phyloP scores from a whole-genome alignment of 2,329 filamentous ascomycete genomes.

The Fusarium sp. region DNA sequence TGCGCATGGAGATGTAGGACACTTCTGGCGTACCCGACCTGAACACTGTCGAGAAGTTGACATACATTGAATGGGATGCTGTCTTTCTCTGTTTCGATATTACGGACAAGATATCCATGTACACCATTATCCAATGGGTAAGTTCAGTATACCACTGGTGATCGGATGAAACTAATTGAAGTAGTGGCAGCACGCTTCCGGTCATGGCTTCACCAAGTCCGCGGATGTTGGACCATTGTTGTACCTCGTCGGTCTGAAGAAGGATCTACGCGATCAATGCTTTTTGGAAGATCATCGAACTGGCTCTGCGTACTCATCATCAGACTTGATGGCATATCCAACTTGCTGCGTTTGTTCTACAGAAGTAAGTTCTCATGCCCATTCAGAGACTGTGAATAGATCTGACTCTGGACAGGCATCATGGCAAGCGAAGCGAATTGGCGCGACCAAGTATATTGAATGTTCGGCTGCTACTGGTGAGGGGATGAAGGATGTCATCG shows the following conservation, averaged over 20 bases:
- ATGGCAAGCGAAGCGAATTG: slow-evolving; percentile 48
- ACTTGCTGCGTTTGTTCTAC: slow-evolving; percentile 48
- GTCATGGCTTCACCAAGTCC: slow-evolving; percentile 42
- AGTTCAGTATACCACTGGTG: background rate
- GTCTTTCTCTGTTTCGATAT: slow-evolving; percentile 56
- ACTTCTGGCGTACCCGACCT: slow-evolving; percentile 54
- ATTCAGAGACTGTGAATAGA: fast-evolving
- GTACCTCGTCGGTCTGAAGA: slow-evolving; percentile 52
- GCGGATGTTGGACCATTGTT: slow-evolving; percentile 40
- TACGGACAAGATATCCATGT: slow-evolving; percentile 48
- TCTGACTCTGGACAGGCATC: slow-evolving; percentile 41
- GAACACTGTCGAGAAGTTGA: slow-evolving; percentile 48
- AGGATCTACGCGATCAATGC: slow-evolving; percentile 45
- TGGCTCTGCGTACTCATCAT: slow-evolving; percentile 4
- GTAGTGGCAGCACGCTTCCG: slow-evolving; percentile 48
- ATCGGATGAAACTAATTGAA: background rate
- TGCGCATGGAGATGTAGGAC: slow-evolving; percentile 53
- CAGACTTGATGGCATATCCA: slow-evolving; percentile 31
- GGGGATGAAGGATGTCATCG: slow-evolving; percentile 47
- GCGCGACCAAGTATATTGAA: slow-evolving; percentile 47
- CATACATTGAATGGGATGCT: slow-evolving; percentile 52
- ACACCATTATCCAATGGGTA: slow-evolving; percentile 52
- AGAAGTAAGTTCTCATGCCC: slow-evolving; percentile 38
- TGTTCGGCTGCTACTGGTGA: slow-evolving; percentile 53
- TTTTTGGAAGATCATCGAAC: slow-evolving; percentile 37